Evolutionary conservation across 768 basidiomycete genomes (phyloP).

Genomic region (Agaricus sinodeliciosus): DNA sequence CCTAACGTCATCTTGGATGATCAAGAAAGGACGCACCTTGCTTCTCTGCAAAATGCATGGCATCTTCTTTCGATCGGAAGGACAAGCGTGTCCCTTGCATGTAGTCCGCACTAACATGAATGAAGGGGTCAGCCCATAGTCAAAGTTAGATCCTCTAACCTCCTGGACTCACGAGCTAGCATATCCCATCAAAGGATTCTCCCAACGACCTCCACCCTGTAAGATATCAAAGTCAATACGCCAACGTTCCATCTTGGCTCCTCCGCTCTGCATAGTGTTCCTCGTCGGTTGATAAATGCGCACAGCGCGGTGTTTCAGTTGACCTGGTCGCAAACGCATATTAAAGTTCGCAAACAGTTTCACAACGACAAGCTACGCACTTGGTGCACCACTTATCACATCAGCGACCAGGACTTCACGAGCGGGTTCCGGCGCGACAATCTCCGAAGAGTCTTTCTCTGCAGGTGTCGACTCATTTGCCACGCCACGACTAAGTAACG

Average conservation of each 20-base stretch:
- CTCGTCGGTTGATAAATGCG: constrained; percentile 91
- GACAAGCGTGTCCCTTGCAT: constrained; percentile 85
- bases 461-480: constrained; percentile 23
- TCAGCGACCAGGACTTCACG: constrained; percentile 74
- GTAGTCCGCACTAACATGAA: constrained; percentile 71
- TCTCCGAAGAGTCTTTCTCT: constrained; percentile 23
- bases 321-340: constrained; percentile 35
- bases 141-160: not conserved
- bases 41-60: constrained; percentile 93
- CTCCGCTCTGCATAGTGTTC: constrained; percentile 93
- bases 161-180: constrained; percentile 73
- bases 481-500: constrained; percentile 19
- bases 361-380: constrained; percentile 34
- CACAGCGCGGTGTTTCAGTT: constrained; percentile 82
- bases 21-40: constrained; percentile 52
- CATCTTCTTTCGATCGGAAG: constrained; percentile 85
- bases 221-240: constrained; percentile 91
- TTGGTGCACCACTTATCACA: constrained; percentile 78
- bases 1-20: constrained; percentile 4
- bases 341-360: not conserved
- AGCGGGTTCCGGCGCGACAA: constrained; percentile 30
- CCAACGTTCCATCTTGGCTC: constrained; percentile 83
- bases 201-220: constrained; percentile 90
- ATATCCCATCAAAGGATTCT: constrained; percentile 97
- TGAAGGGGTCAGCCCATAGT: not conserved